phyloP scores from a whole-genome alignment of 495 filamentous ascomycete genomes.

The Alectoria sarmentosa region DNA sequence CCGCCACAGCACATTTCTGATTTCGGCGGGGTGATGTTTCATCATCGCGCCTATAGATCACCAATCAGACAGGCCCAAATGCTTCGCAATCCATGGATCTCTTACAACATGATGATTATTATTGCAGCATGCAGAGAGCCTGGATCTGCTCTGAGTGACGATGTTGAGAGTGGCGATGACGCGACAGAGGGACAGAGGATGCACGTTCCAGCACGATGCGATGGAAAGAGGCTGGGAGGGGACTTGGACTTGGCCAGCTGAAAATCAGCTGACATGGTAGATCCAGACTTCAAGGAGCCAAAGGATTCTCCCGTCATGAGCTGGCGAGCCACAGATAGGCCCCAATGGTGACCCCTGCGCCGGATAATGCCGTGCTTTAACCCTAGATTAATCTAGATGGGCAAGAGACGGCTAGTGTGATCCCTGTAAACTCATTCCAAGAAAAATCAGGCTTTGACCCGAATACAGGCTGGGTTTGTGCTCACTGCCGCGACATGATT shows the following conservation, averaged over 20 bases:
- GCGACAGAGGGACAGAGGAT: background rate
- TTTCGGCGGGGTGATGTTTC: background rate
- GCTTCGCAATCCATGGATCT: background rate
- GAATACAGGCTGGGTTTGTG: background rate
- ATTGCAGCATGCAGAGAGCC: background rate
- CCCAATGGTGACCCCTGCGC: background rate
- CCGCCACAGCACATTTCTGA: background rate
- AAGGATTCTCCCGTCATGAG: background rate
- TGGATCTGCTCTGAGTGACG: background rate
- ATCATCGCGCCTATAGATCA: background rate
- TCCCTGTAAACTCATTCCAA: slow-evolving; percentile 4
- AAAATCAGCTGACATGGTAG: background rate
- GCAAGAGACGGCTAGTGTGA: no score
- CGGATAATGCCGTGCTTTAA: background rate
- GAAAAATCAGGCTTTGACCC: slow-evolving; percentile 1
- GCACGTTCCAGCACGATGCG: background rate
- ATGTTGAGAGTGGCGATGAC: background rate
- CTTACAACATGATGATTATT: background rate
- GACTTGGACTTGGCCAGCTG: background rate
- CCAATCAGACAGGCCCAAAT: background rate
- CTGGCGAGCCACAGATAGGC: background rate
- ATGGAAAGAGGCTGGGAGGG: background rate
- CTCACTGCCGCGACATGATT: background rate
- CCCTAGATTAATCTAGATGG: background rate
- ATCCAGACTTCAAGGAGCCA: no score